phyloP scores from a whole-genome alignment of 1,284 basidiomycete species.

The Moesziomyces globuligerus region DNA sequence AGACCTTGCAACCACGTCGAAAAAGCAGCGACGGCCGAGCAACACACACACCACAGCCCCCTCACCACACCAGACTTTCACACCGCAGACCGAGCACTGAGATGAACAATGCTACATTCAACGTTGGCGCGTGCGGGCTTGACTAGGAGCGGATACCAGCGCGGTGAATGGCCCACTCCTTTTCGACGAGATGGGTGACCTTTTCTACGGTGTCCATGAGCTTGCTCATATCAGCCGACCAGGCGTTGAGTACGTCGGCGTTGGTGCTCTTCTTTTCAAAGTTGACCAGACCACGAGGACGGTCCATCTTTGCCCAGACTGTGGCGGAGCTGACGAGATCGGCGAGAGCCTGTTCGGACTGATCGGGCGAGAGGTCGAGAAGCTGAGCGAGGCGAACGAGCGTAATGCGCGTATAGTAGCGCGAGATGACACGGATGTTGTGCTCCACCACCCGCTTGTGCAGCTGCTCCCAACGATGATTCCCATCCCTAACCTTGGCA shows the following conservation, averaged over 20 bases:
- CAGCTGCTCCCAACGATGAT: slow-evolving; percentile 91
- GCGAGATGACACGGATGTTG: slow-evolving; percentile 92
- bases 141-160: slow-evolving; percentile 51
- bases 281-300: slow-evolving; percentile 86
- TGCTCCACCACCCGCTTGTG: slow-evolving; percentile 97
- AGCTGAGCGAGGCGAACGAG: slow-evolving; percentile 83
- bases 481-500: slow-evolving; percentile 68
- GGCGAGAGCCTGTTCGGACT: slow-evolving; percentile 88
- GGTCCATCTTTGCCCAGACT: slow-evolving; percentile 87
- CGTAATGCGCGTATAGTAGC: slow-evolving; percentile 95
- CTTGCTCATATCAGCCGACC: slow-evolving; percentile 94
- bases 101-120: no score
- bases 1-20: no score
- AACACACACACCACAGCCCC: no score
- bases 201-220: slow-evolving; percentile 70
- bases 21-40: no score
- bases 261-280: slow-evolving; percentile 71
- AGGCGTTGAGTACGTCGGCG: slow-evolving; percentile 81
- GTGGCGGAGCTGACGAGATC: slow-evolving; percentile 81
- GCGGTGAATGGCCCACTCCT: slow-evolving; percentile 64
- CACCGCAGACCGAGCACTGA: no score
- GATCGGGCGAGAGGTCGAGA: slow-evolving; percentile 82
- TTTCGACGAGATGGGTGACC: slow-evolving; percentile 63
- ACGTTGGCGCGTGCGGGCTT: no score
- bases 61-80: no score